These are phyloP conservation scores for Alternaria gansuensis DNA, from an alignment of 2,329 filamentous ascomycete genomes.

Conservation along the genomic window DNA sequence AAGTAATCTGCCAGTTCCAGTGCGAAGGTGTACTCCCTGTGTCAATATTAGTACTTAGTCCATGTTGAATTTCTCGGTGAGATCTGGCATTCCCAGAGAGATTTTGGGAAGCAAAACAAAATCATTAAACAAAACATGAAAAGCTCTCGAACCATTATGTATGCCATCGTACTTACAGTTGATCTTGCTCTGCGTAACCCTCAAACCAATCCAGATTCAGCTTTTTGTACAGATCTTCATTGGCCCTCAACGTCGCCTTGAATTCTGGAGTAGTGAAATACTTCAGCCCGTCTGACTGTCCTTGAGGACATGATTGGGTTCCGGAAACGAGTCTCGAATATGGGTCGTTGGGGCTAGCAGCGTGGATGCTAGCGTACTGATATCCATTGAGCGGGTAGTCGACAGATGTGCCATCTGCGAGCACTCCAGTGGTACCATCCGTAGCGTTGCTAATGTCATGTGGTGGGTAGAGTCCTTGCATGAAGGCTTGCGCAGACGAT, in stretches of 20 bases:
- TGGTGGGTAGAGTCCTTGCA: constrained; percentile 69
- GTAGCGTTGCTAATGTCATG: constrained; percentile 41
- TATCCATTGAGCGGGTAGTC: constrained; percentile 64
- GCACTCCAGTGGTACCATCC: constrained; percentile 50
- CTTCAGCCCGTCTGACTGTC: constrained; percentile 48
- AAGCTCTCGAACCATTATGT: background rate
- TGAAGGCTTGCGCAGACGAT: constrained; percentile 67
- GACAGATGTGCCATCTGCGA: constrained; percentile 60
- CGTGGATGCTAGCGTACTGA: constrained; percentile 64
- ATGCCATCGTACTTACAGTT: constrained; percentile 31
- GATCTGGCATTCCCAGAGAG: background rate
- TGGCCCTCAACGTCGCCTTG: constrained; percentile 49
- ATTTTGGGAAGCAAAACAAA: background rate
- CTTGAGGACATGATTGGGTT: constrained; percentile 55
- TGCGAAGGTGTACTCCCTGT: constrained; percentile 62
- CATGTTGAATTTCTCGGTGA: background rate
- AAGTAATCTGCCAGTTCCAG: constrained; percentile 65
- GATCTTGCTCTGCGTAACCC: constrained; percentile 51
- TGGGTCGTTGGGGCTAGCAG: constrained; percentile 57
- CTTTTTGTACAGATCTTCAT: constrained; percentile 56
- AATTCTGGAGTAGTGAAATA: constrained; percentile 58
- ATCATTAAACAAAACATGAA: background rate
- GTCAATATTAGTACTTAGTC: constrained; percentile 4
- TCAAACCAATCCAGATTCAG: constrained; percentile 57
- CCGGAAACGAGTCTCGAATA: constrained; percentile 62